Evolutionary conservation across 345 rosid genomes (phyloP).

Genomic region (Ailanthus altissimus): DNA sequence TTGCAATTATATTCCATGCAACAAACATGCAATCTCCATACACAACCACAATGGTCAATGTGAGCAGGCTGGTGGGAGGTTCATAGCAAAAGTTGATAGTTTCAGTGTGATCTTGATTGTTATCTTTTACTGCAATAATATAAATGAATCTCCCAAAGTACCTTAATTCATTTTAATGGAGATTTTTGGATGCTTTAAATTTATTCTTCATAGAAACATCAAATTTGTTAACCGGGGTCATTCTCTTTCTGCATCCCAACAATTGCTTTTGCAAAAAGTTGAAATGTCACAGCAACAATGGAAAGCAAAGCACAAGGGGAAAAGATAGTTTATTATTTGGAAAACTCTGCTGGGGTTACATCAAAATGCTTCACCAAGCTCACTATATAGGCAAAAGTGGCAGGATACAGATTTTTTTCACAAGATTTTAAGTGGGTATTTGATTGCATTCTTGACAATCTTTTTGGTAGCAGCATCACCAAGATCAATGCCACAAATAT

Average conservation of each 20-base stretch:
- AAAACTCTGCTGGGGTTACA: neutral
- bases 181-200: constrained; percentile 1
- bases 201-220: neutral
- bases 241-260: neutral
- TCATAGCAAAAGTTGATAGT: neutral
- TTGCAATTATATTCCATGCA: neutral
- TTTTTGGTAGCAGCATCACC: constrained; percentile 43
- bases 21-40: neutral
- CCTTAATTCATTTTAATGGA: neutral
- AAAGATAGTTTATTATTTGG: neutral
- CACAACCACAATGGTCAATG: neutral
- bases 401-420: constrained; percentile 8
- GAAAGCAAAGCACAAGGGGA: neutral
- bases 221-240: neutral
- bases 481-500: constrained; percentile 52
- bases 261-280: constrained; percentile 4
- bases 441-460: constrained; percentile 45
- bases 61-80: neutral
- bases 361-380: constrained; percentile 9
- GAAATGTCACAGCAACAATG: constrained; percentile 1
- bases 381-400: neutral
- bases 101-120: neutral
- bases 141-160: neutral
- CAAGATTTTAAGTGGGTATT: constrained; percentile 37
- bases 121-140: neutral